Conservation (phyloP, 164 flowering plant genomes). For the Chimonanthus praecox region DNA sequence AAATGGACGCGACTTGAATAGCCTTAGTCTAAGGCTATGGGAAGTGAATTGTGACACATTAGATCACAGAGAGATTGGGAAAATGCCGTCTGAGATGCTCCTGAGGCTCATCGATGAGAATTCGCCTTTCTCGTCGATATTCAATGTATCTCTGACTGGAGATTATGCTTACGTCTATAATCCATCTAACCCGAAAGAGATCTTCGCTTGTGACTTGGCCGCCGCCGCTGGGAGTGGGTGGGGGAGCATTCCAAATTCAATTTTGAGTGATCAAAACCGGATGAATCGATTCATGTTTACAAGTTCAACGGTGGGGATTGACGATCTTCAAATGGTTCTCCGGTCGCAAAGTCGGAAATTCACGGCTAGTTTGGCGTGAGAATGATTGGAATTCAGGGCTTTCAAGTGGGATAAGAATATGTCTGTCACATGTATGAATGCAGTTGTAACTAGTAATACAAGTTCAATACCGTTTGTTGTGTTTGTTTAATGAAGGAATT, state of each 20-base stretch:
- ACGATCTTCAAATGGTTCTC: constrained; percentile 31
- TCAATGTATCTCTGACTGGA: constrained; percentile 14
- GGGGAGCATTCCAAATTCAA: constrained; percentile 31
- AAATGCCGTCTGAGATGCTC: constrained; percentile 42
- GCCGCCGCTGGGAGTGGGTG: constrained; percentile 28
- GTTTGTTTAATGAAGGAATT: background rate
- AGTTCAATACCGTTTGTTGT: background rate
- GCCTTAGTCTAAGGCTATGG: constrained; percentile 41
- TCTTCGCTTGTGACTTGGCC: constrained; percentile 41
- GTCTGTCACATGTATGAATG: background rate
- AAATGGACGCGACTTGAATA: constrained; percentile 8
- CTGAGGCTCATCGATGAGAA: constrained; percentile 25
- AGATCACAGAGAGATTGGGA: constrained; percentile 31
- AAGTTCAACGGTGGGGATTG: constrained; percentile 38
- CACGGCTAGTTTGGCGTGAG: constrained; percentile 1
- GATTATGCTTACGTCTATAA: constrained; percentile 35
- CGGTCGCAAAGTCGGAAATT: constrained; percentile 9
- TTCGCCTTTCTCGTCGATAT: constrained; percentile 16
- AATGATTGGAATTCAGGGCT: background rate
- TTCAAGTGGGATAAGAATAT: background rate
- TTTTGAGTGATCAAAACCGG: constrained; percentile 13
- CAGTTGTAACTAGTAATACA: background rate
- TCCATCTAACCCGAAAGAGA: constrained; percentile 26
- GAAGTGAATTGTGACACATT: constrained; percentile 29
- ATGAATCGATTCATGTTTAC: constrained; percentile 33